A percentile compares a stretch with the other conserved stretches of the same genome.
Evolutionary conservation across 805 yeast species (phyloP).

Genomic region (Hanseniaspora lachancei): DNA sequence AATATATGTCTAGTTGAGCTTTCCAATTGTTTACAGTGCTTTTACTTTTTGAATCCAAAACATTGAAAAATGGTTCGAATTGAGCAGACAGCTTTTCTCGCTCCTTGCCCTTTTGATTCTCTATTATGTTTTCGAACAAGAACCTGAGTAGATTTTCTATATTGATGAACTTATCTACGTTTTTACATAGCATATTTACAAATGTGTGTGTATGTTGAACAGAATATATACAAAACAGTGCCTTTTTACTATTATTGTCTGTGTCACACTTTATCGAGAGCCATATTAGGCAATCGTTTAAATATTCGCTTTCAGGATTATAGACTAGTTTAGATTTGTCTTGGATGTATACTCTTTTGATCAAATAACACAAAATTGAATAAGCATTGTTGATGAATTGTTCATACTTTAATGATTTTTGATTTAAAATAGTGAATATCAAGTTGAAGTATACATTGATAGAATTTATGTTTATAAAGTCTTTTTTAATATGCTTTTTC

Average conservation of each 20-base stretch:
- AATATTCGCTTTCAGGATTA: neutral
- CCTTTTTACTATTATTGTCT: conserved; percentile 17
- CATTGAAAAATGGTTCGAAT: neutral
- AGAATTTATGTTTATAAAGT: conserved; percentile 20
- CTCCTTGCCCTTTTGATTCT: neutral
- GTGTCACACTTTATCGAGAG: conserved; percentile 1
- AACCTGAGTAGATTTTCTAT: neutral
- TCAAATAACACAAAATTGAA: conserved; percentile 34
- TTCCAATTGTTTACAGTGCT: neutral
- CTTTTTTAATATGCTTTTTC: conserved; percentile 28
- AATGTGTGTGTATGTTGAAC: conserved; percentile 14
- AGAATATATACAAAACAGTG: conserved; percentile 24
- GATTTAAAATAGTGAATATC: conserved; percentile 10
- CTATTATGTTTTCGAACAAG: neutral
- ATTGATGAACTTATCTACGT: neutral
- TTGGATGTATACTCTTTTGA: conserved; percentile 33
- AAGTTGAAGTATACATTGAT: conserved; percentile 22
- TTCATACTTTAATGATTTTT: neutral
- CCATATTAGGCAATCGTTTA: conserved; percentile 13
- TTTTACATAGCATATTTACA: conserved; percentile 12
- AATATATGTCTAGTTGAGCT: neutral
- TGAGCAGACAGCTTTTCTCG: neutral
- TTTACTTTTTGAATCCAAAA: neutral
- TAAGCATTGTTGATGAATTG: conserved; percentile 23
- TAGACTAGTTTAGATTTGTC: conserved; percentile 13